Evolutionary conservation across 345 rosid species (phyloP).

Genomic region (rapeseed (Brassica napus)): Da-Ae NC_063437.1:13828501-13829000

Average conservation of each 20-base stretch:
- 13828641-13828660: neutral
- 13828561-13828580: neutral
- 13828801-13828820: slow-evolving; percentile 11
- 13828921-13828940: slow-evolving; percentile 6
- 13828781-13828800: slow-evolving; percentile 14
- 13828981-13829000: neutral
- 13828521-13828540: neutral
- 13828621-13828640: slow-evolving; percentile 16
- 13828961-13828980: neutral
- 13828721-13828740: neutral
- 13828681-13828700: neutral
- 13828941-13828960: slow-evolving; percentile 2
- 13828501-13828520: neutral
- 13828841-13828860: slow-evolving; percentile 23
- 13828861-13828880: slow-evolving; percentile 19
- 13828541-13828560: slow-evolving; percentile 21
- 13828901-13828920: neutral
- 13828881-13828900: neutral
- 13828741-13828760: neutral
- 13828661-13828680: neutral
- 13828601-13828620: slow-evolving; percentile 6
- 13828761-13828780: neutral
- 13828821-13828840: neutral
- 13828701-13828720: slow-evolving; percentile 13
- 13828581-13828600: neutral